Conservation (phyloP, 2,329 filamentous ascomycete genomes). For the Colletotrichum falcatum region DNA sequence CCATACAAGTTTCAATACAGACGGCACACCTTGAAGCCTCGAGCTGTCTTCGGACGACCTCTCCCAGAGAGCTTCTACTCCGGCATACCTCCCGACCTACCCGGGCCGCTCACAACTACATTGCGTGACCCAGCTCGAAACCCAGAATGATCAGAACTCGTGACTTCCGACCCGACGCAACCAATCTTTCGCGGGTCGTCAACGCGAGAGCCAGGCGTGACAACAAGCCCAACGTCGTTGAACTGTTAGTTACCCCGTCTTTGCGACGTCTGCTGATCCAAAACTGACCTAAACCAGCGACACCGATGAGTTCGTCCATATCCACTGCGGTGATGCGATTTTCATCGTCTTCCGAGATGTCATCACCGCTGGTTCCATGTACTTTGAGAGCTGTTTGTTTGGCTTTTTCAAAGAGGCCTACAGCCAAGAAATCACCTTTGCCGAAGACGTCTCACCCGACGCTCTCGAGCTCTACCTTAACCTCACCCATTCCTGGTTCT, state of each 20-base stretch:
- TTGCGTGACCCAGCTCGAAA: neutral
- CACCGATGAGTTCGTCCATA: constrained; percentile 18
- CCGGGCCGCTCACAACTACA: neutral
- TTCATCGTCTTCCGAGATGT: constrained; percentile 36
- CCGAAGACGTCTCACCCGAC: constrained; percentile 1
- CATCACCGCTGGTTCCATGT: constrained; percentile 28
- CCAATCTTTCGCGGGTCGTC: neutral
- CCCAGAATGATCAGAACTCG: neutral
- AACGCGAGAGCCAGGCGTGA: neutral
- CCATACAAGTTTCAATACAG: neutral
- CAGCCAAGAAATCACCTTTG: constrained; percentile 18
- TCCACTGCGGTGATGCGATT: constrained; percentile 8
- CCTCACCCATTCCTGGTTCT: constrained; percentile 34
- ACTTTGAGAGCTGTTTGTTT: constrained; percentile 23
- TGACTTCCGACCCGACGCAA: constrained; percentile 19
- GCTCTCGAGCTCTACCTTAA: constrained; percentile 26
- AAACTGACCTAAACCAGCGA: constrained; percentile 14
- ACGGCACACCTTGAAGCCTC: neutral
- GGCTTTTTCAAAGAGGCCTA: constrained; percentile 32
- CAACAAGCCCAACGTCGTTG: neutral
- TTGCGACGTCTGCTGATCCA: neutral
- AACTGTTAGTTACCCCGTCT: neutral
- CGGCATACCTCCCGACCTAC: neutral
- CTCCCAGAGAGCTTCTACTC: neutral
- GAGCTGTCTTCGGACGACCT: neutral